phyloP scores from a whole-genome alignment of 2,329 filamentous ascomycete genomes.

The Fusarium tupiense region DNA sequence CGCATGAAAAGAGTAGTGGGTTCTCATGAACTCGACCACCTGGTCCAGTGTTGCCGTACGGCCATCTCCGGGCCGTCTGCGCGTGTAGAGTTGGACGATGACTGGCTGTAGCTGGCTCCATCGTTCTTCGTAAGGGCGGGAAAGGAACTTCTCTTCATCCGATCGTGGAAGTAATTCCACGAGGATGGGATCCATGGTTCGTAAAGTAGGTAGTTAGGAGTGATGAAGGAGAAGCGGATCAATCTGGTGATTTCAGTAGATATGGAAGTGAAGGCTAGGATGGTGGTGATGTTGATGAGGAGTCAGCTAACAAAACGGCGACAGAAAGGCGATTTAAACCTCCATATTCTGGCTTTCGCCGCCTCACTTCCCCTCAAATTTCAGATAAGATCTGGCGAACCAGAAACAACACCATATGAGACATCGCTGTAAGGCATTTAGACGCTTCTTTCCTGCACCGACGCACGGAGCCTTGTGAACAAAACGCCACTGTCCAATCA shows the following conservation, averaged over 20 bases:
- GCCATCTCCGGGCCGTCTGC: neutral
- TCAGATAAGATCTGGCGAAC: neutral
- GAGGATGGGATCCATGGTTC: neutral
- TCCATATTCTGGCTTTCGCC: no score
- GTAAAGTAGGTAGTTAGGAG: neutral
- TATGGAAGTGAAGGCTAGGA: neutral
- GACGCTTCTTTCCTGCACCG: neutral
- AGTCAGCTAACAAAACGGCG: no score
- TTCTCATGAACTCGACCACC: neutral
- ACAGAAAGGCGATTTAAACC: no score
- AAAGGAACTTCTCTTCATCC: neutral
- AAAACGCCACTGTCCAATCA: neutral
- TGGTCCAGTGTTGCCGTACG: neutral
- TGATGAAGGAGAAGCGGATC: neutral
- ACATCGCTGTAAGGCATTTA: neutral
- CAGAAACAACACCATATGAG: rapidly evolving
- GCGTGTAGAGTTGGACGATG: neutral
- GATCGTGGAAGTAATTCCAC: rapidly evolving
- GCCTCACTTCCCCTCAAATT: neutral
- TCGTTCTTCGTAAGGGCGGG: rapidly evolving
- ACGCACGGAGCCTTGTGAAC: neutral
- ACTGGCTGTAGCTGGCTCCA: neutral
- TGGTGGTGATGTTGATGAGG: neutral
- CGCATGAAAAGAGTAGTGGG: neutral
- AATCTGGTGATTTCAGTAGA: neutral